Evolutionary conservation across 2,329 filamentous ascomycete species (phyloP).

Genomic region (Claviceps purpurea): DNA sequence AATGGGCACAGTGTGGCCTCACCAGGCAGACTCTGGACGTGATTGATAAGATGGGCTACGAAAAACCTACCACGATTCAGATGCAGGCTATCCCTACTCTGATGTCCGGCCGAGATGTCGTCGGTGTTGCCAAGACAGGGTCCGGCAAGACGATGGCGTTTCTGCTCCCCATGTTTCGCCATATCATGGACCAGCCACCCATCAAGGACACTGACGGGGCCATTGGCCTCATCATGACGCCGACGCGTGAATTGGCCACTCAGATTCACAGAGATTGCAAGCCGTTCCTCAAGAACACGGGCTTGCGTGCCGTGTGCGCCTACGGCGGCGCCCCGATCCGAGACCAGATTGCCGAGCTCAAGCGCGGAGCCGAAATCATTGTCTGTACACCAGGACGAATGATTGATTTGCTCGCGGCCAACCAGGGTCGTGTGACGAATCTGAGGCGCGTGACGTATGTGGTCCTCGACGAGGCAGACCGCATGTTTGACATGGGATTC

Average conservation of each 20-base stretch:
- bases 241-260: conserved; percentile 82
- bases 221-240: conserved; percentile 79
- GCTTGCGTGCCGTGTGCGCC: conserved; percentile 76
- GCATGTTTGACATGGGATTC: conserved; percentile 99
- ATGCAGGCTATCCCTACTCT: conserved; percentile 88
- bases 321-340: conserved; percentile 94
- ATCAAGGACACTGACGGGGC: conserved; percentile 78
- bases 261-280: conserved; percentile 94
- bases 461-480: conserved; percentile 91
- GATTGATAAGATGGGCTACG: conserved; percentile 67
- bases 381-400: conserved; percentile 91
- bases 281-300: conserved; percentile 79
- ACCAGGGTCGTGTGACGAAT: conserved; percentile 88
- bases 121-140: conserved; percentile 93
- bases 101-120: conserved; percentile 91
- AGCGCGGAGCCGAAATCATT: conserved; percentile 87
- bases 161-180: conserved; percentile 89
- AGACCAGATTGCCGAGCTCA: conserved; percentile 92
- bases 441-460: conserved; percentile 82
- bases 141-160: conserved; percentile 97
- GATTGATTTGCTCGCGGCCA: conserved; percentile 88
- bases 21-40: conserved; percentile 79
- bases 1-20: conserved; percentile 91
- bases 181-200: conserved; percentile 85
- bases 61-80: conserved; percentile 86